These are phyloP conservation scores for Ascochyta clinopodiicola DNA, from an alignment of 2,329 filamentous ascomycete species.

Conservation along the genomic window DNA sequence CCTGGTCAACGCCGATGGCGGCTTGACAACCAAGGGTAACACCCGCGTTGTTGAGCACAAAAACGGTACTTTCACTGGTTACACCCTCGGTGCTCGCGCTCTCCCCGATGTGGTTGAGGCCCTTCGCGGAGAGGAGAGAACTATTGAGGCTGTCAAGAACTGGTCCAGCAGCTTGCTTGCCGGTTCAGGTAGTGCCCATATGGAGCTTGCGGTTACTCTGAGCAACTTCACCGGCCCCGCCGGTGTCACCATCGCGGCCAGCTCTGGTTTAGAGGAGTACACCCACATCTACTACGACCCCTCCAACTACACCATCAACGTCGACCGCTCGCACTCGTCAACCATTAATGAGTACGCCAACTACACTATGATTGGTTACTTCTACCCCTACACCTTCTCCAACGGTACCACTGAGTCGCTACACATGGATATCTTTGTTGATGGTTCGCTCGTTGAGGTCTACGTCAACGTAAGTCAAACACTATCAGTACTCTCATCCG, in stretches of 20 bases:
- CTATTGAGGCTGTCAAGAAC: slow-evolving; percentile 25
- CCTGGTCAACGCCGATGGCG: slow-evolving; percentile 46
- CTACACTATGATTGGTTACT: slow-evolving; percentile 55
- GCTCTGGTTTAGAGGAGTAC: slow-evolving; percentile 52
- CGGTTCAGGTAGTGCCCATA: slow-evolving; percentile 44
- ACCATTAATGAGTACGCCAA: slow-evolving; percentile 52
- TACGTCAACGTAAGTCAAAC: slow-evolving; percentile 50
- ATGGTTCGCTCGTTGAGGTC: slow-evolving; percentile 56
- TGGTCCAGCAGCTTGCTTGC: slow-evolving; percentile 33
- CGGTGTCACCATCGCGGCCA: slow-evolving; percentile 53
- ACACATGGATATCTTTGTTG: slow-evolving; percentile 54
- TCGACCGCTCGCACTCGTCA: slow-evolving; percentile 54
- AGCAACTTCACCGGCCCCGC: slow-evolving; percentile 49
- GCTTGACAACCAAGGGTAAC: slow-evolving; percentile 45
- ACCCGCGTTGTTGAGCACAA: slow-evolving; percentile 43
- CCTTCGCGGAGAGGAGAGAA: slow-evolving; percentile 39
- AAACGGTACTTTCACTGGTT: slow-evolving; percentile 52
- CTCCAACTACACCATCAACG: slow-evolving; percentile 54
- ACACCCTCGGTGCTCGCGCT: slow-evolving; percentile 54
- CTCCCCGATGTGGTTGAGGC: slow-evolving; percentile 54
- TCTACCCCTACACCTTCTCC: slow-evolving; percentile 53
- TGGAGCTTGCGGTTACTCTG: slow-evolving; percentile 52
- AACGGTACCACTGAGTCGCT: slow-evolving; percentile 49
- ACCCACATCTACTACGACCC: slow-evolving; percentile 56
- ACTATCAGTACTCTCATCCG: background rate